Conservation (phyloP, 495 filamentous ascomycete species). For the Cairneyella variabilis region DNA sequence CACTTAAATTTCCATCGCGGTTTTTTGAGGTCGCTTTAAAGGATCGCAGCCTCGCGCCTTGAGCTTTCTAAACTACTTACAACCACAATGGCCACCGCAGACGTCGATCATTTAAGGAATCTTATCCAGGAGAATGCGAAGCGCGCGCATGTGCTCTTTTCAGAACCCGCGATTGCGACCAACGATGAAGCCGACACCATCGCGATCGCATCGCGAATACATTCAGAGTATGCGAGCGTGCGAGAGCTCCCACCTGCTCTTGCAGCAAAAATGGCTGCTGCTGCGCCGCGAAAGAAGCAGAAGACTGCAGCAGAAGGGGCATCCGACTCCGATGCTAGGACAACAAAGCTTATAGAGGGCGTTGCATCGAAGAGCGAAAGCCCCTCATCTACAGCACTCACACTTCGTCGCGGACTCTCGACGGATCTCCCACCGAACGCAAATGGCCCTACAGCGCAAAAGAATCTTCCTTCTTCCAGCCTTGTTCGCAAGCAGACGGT, state of each 20-base stretch:
- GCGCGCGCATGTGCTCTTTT: neutral
- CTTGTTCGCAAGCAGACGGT: slow-evolving; percentile 34
- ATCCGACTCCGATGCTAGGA: slow-evolving; percentile 41
- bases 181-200: slow-evolving; percentile 38
- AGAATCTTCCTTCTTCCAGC: slow-evolving; percentile 40
- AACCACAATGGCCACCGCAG: too few species aligned
- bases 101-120: too few species aligned
- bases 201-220: slow-evolving; percentile 56
- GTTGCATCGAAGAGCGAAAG: slow-evolving; percentile 41
- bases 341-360: slow-evolving; percentile 68
- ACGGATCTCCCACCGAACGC: slow-evolving; percentile 30
- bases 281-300: slow-evolving; percentile 51
- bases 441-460: slow-evolving; percentile 43
- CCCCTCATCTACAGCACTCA: slow-evolving; percentile 57
- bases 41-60: too few species aligned
- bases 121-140: neutral
- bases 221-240: slow-evolving; percentile 78
- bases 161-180: neutral
- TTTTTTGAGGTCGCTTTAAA: too few species aligned
- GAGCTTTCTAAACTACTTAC: too few species aligned
- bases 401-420: slow-evolving; percentile 35
- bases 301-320: slow-evolving; percentile 32
- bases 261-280: slow-evolving; percentile 77
- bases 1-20: too few species aligned
- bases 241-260: slow-evolving; percentile 78